Evolutionary conservation across 345 rosid species (phyloP).

Genomic region (Turritis glabra): DNA sequence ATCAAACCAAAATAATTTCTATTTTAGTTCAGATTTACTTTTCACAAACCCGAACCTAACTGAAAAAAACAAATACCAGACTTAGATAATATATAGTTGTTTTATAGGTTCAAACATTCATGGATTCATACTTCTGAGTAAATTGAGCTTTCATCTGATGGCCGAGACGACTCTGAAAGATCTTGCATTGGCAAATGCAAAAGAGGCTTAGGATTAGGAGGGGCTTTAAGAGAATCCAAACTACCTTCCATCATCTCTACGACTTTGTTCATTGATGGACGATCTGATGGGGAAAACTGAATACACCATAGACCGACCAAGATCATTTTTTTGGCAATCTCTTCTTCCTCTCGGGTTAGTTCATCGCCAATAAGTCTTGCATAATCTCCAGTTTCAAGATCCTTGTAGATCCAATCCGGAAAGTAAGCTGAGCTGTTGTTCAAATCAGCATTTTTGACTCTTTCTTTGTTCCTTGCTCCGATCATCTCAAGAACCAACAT

Average conservation of each 20-base stretch:
- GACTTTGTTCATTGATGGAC: constrained; percentile 32
- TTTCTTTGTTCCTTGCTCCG: constrained; percentile 34
- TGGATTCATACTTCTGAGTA: constrained; percentile 9
- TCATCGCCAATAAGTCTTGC: constrained; percentile 4
- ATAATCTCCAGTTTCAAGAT: no score
- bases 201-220: constrained; percentile 31
- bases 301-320: constrained; percentile 32
- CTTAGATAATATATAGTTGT: neutral
- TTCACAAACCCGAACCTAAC: neutral
- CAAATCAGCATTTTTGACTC: neutral
- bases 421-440: constrained; percentile 21
- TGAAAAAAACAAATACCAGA: no score
- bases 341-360: constrained; percentile 20
- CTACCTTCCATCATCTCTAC: constrained; percentile 37
- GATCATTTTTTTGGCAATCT: constrained; percentile 24
- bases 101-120: neutral
- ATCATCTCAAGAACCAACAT: constrained; percentile 55
- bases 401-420: constrained; percentile 22
- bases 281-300: constrained; percentile 26
- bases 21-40: no score
- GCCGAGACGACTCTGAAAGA: neutral
- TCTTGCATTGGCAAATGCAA: constrained; percentile 13
- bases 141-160: constrained; percentile 18
- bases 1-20: no score
- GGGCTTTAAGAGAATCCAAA: constrained; percentile 20